phyloP scores from a whole-genome alignment of 306 rosid genomes.

The Abrus precatorius region DNA sequence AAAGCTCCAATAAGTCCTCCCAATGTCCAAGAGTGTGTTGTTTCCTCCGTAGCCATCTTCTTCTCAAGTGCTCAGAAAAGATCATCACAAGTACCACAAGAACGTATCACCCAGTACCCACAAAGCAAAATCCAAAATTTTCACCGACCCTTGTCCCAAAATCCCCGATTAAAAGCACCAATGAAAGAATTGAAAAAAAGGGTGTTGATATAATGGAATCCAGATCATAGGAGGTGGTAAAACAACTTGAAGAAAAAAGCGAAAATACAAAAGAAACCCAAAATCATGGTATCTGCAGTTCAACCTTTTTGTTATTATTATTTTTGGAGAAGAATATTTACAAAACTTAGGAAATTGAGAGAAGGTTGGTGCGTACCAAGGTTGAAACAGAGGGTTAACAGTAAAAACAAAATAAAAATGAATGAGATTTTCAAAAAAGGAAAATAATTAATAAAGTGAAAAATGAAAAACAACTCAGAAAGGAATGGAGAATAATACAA shows the following conservation, averaged over 20 bases:
- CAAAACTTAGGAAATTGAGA: background rate
- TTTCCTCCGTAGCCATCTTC: conserved; percentile 64
- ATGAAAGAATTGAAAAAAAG: background rate
- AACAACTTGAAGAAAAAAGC: conserved; percentile 46
- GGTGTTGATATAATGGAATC: background rate
- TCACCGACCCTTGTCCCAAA: conserved; percentile 36
- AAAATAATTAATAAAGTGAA: background rate
- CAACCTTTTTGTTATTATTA: background rate
- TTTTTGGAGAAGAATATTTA: background rate
- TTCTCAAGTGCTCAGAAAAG: conserved; percentile 47
- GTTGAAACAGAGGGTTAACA: background rate
- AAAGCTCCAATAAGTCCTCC: conserved; percentile 73
- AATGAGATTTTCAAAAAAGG: background rate
- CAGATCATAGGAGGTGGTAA: conserved; percentile 48
- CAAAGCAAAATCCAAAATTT: conserved; percentile 39
- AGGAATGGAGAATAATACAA: background rate
- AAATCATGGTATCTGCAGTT: conserved; percentile 36
- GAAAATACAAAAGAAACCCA: conserved; percentile 39
- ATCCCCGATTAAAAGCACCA: conserved; percentile 1
- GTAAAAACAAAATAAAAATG: background rate
- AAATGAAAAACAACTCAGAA: background rate
- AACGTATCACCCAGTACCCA: conserved; percentile 41
- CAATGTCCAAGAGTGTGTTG: conserved; percentile 76
- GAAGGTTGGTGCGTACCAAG: background rate
- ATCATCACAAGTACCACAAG: conserved; percentile 31